These are phyloP conservation scores for Amanita rubescens DNA, from an alignment of 768 basidiomycete species.

Conservation along the genomic window DNA sequence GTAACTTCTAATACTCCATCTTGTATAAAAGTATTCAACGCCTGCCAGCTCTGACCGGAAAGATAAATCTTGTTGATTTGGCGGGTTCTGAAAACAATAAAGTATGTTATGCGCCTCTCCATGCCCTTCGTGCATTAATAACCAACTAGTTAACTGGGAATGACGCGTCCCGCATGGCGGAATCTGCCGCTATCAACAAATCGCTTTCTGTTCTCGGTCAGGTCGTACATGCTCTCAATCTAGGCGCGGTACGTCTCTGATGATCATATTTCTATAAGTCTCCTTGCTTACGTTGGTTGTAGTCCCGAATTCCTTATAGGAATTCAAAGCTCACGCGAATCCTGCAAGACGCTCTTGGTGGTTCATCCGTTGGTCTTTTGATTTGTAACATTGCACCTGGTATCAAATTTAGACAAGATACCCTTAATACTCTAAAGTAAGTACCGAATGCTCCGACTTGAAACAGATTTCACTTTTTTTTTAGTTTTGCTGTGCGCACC, in stretches of 20 bases:
- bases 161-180: slow-evolving; percentile 79
- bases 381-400: slow-evolving; percentile 88
- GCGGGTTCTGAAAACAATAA: slow-evolving; percentile 93
- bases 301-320: slow-evolving; percentile 82
- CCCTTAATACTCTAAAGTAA: slow-evolving; percentile 87
- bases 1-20: slow-evolving; percentile 26
- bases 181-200: slow-evolving; percentile 87
- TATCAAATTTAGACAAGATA: slow-evolving; percentile 75
- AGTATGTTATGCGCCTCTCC: slow-evolving; percentile 22
- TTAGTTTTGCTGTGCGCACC: slow-evolving; percentile 70
- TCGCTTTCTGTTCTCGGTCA: slow-evolving; percentile 81
- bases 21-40: not conserved
- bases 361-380: slow-evolving; percentile 68
- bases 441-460: slow-evolving; percentile 13
- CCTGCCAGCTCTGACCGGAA: slow-evolving; percentile 54
- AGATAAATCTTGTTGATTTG: slow-evolving; percentile 82
- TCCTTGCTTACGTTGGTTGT: slow-evolving; percentile 6
- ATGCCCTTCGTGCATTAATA: not conserved
- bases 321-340: slow-evolving; percentile 87
- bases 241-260: slow-evolving; percentile 45
- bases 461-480: slow-evolving; percentile 3
- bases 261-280: slow-evolving; percentile 1
- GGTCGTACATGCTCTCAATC: slow-evolving; percentile 80
- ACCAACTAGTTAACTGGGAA: slow-evolving; percentile 64
- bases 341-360: slow-evolving; percentile 86